Evolutionary conservation across 1,284 basidiomycete genomes (phyloP), one percentile per base, ranked within the genome.

Genomic region (Sphaerobolus stellatus): DNA sequence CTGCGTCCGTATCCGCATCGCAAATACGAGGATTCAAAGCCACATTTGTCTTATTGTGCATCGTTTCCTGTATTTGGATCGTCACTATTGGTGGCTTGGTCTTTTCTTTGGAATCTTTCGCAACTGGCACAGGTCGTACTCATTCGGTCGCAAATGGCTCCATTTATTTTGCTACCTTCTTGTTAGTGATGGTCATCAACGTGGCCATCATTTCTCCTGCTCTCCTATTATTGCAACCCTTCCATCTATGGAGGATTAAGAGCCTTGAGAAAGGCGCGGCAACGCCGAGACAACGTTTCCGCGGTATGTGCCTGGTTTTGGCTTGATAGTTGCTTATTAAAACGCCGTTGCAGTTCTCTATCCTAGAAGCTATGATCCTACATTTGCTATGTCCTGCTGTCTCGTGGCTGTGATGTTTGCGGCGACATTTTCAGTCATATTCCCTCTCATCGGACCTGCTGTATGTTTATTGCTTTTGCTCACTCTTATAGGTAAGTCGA

Each of bases 281-380:
- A 27, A 92, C 90, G 8, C 90, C 90, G 34, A 76, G 90, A 27
- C 84, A 91, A 66, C 75, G 79, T n/a, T 92, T 91, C 72, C 72
- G 88, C 73, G 82, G 89, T 89, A 62, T 59, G 81, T 68, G 33
- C 38, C n/a, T n/a, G 43, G 45, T 49, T 27, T 5, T 20, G 18
- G 3, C 41, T 41, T n/a, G n/a, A n/a, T n/a, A n/a, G 48, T 31
- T 41, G 43, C 16, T 54, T 28, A 44, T 52, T 34, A 50, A 58
- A 20, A 59, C 54, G 13, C 24, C 56, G 52, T 46, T 46, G n/a
- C 59, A 90, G 90, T 85, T 59, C 74, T 84, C 58, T 88, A 86
- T 64, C 89, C 90, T n/a, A 75, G 78, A 55, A 76, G 80, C 24
- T 90, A 87, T 64, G 80, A 87, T 58, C 83, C 86, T 13, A 76